These are phyloP conservation scores for Bolboschoenus planiculmis DNA, from an alignment of 176 grass and related monocot genomes.

Conservation along the genomic window DNA sequence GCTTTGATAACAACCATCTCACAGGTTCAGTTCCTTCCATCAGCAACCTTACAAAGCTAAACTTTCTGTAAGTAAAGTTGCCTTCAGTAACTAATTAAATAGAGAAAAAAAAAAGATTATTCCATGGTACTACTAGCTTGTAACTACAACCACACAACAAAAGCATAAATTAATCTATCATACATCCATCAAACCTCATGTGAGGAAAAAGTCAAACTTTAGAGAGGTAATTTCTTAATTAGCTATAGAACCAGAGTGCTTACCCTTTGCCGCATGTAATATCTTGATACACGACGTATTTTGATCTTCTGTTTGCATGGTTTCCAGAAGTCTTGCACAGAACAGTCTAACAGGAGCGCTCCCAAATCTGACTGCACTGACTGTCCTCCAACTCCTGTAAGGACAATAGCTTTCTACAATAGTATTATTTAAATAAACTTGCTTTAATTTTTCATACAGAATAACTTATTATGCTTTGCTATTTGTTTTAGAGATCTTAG, in stretches of 20 bases:
- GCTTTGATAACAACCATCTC: constrained; percentile 49
- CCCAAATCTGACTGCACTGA: constrained; percentile 48
- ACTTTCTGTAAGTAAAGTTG: constrained; percentile 51
- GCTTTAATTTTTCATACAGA: constrained; percentile 4
- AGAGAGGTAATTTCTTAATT: not conserved
- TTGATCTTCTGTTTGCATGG: not conserved
- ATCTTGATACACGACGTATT: too few species aligned
- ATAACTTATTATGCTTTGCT: not conserved
- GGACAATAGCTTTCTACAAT: constrained; percentile 8
- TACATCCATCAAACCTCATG: not conserved
- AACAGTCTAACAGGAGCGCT: constrained; percentile 50
- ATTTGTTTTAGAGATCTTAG: constrained; percentile 60
- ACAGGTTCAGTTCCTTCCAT: constrained; percentile 35
- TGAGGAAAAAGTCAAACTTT: not conserved
- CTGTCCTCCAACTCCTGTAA: constrained; percentile 45
- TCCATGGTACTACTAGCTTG: not conserved
- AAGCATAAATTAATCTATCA: not conserved
- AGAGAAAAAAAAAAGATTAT: not conserved
- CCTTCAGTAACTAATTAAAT: not conserved
- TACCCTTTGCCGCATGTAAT: not conserved
- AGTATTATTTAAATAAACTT: not conserved
- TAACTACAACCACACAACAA: not conserved
- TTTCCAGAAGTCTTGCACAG: constrained; percentile 60
- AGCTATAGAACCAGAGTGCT: not conserved
- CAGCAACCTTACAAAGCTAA: constrained; percentile 37